phyloP scores from a whole-genome alignment of 306 rosid species.

The Elaeagnus macrophylla region DNA sequence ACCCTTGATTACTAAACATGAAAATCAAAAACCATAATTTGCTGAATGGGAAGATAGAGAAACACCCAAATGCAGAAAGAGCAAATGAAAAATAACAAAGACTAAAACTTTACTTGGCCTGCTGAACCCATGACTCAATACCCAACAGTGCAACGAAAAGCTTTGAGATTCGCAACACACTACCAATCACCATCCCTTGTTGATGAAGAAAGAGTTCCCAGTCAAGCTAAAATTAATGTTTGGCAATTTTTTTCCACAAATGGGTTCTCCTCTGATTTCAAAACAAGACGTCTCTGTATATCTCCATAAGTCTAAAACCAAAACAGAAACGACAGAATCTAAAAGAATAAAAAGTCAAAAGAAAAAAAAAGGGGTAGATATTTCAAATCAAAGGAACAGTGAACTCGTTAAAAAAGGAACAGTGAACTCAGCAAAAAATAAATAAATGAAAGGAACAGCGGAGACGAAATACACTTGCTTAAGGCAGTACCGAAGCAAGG shows the following conservation, averaged over 20 bases:
- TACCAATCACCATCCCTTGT: conserved; percentile 8
- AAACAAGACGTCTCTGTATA: conserved; percentile 19
- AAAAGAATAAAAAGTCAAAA: conserved; percentile 16
- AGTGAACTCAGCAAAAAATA: conserved; percentile 3
- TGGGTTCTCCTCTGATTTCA: conserved; percentile 24
- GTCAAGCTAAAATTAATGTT: conserved; percentile 19
- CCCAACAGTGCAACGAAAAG: conserved; percentile 1
- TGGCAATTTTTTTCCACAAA: conserved; percentile 24
- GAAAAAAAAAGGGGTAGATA: conserved; percentile 18
- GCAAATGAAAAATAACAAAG: conserved; percentile 18
- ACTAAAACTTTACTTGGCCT: conserved; percentile 12
- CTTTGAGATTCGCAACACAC: conserved; percentile 1
- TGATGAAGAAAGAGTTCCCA: conserved; percentile 20
- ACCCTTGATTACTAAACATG: conserved; percentile 34
- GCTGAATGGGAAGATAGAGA: conserved; percentile 6
- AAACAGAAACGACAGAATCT: conserved; percentile 27
- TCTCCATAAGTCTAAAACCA: conserved; percentile 26
- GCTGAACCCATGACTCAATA: not conserved
- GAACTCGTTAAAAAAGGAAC: conserved; percentile 9
- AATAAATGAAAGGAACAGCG: not conserved
- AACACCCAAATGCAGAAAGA: not conserved
- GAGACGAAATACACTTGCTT: not conserved
- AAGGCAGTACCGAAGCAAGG: conserved; percentile 19
- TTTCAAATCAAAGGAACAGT: conserved; percentile 28
- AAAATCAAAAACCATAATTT: conserved; percentile 18